A percentile compares a stretch with the other conserved stretches of the same genome.
These are phyloP conservation scores for Cystofilobasidium bisporidii DNA, from an alignment of 768 basidiomycete species.

Conservation along the genomic window DNA sequence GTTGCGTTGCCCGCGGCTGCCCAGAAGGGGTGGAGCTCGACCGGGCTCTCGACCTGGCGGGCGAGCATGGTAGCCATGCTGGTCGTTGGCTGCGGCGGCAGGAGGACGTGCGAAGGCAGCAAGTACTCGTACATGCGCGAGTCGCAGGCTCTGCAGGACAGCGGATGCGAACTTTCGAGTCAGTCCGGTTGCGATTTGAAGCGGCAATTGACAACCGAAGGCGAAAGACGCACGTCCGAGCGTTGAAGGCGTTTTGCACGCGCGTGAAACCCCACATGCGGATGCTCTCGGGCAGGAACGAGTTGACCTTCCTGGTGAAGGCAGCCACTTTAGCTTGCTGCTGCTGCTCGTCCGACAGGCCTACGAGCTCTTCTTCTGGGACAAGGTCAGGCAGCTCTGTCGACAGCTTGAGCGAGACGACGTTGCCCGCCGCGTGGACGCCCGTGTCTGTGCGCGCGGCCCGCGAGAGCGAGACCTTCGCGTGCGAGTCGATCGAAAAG, in stretches of 20 bases:
- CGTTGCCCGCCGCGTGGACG: constrained; percentile 90
- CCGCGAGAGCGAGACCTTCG: constrained; percentile 70
- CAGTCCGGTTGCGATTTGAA: too few species aligned
- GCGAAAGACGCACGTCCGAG: constrained; percentile 37
- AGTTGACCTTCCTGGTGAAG: constrained; percentile 65
- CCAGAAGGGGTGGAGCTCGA: constrained; percentile 33
- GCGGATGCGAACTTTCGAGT: too few species aligned
- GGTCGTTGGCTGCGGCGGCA: constrained; percentile 75
- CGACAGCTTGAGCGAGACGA: constrained; percentile 80
- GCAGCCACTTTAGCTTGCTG: constrained; percentile 24
- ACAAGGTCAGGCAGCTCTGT: constrained; percentile 57
- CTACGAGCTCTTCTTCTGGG: constrained; percentile 11
- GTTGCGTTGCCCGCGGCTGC: constrained; percentile 32
- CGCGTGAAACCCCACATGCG: constrained; percentile 82
- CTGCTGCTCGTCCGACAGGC: not conserved
- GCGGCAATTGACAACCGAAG: not conserved
- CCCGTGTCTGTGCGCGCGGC: constrained; percentile 95
- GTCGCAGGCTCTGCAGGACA: constrained; percentile 63
- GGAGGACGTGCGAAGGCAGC: constrained; percentile 82
- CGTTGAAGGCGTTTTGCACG: constrained; percentile 43
- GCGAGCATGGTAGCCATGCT: constrained; percentile 44
- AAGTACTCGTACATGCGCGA: constrained; percentile 96
- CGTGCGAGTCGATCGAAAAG: too few species aligned
- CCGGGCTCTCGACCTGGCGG: not conserved
- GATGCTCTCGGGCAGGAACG: constrained; percentile 80